Base-by-base conservation (phyloP, 805 yeast species). In the Candida lessepsii region DNA sequence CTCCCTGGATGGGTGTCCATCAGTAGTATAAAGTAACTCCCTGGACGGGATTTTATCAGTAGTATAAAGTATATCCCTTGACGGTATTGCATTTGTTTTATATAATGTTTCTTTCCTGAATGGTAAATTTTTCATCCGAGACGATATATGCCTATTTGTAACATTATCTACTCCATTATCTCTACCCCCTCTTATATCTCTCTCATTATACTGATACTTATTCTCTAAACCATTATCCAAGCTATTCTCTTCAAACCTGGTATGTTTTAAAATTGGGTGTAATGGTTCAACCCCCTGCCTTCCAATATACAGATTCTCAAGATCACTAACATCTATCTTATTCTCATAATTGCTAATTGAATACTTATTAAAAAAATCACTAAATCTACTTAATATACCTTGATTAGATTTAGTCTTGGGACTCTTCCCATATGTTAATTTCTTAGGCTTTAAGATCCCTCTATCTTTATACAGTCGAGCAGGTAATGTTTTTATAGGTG, bases 391-490 rank as follows among this genome's bases (percentile, higher is more conserved):
- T 9, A 47, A 16, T 9, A 47, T 23, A 5, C 48, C 42, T n/a
- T 15, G 18, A 16, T 30, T 38, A 15, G 28, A 3, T 25, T 14
- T 13, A 7, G 13, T 19, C 11, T 32, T 24, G 2, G 4, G 4
- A 15, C 9, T 11, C 11, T 32, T 32, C 7, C 35, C 35, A 26
- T 10, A 25, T 8, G 16, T 29, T 16, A 38, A 16, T 15, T 15
- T 26, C 16, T 38, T 36, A 3, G 46, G 51, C 26, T 47, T 47
- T 4, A 47, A 24, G 5, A 47, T 47, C 7, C 50, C 50, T 29
- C 45, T 20, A 8, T 42, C 43, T 17, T n/a, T 36, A n/a, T 36
- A 29, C 9, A n/a, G 15, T 18, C 15, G 15, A 10, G 30, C 6
- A 11, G 31, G 31, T 19, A 35, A 14, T 3, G 27, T 26, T 15